These are phyloP conservation scores for Deuterostichococcus epilithicus DNA, from an alignment of 139 green algal genomes.

Conservation along the genomic window DNA sequence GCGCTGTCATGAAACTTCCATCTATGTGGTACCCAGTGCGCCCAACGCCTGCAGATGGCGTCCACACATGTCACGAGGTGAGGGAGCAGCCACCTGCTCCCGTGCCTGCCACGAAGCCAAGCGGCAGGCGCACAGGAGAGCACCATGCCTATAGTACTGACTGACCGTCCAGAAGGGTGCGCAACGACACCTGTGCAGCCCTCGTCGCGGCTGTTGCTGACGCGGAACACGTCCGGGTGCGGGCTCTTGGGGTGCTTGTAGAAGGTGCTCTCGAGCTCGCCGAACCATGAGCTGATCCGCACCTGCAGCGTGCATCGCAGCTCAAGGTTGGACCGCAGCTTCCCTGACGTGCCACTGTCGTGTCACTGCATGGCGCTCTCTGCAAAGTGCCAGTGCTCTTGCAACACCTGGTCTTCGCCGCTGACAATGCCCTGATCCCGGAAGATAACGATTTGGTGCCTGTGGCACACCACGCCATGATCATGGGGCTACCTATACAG, in stretches of 20 bases:
- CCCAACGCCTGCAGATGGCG: slow-evolving; percentile 29
- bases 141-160: neutral
- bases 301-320: slow-evolving; percentile 25
- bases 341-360: neutral
- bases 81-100: neutral
- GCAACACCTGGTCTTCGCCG: slow-evolving; percentile 9
- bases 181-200: slow-evolving; percentile 38
- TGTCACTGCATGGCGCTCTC: neutral
- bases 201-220: slow-evolving; percentile 38
- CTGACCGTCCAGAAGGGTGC: neutral
- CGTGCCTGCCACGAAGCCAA: neutral
- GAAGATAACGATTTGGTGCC: slow-evolving; percentile 43
- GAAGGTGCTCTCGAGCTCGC: slow-evolving; percentile 37
- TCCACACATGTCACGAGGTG: neutral
- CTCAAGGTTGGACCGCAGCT: neutral
- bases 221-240: slow-evolving; percentile 47
- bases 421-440: slow-evolving; percentile 36
- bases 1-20: slow-evolving; percentile 36
- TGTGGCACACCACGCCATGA: slow-evolving; percentile 1
- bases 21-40: slow-evolving; percentile 54
- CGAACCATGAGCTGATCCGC: slow-evolving; percentile 48
- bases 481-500: too few relatives aligned
- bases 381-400: neutral
- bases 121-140: neutral
- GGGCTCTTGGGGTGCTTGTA: slow-evolving; percentile 44